A percentile compares a stretch with the other conserved stretches of the same genome.
These are phyloP conservation scores for Elaphomyces granulatus DNA, from an alignment of 495 filamentous ascomycete genomes.

Conservation along the genomic window DNA sequence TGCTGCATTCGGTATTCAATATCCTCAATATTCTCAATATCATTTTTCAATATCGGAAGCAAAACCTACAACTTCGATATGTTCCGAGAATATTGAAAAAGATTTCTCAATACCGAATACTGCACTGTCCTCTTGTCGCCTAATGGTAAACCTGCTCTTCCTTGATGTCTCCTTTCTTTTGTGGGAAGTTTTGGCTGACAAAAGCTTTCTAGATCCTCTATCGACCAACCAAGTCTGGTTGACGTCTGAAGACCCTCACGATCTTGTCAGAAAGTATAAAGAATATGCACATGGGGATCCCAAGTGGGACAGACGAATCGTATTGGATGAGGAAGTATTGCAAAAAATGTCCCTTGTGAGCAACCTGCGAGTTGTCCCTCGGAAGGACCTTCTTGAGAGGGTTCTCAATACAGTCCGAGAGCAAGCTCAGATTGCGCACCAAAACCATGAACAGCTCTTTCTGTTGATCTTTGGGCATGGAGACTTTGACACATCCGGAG, in stretches of 20 bases:
- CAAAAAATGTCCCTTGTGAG: not conserved
- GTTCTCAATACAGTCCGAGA: constrained; percentile 2
- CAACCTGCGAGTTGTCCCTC: constrained; percentile 2
- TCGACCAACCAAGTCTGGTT: constrained; percentile 8
- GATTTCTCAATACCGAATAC: no score
- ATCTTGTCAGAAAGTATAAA: constrained; percentile 7
- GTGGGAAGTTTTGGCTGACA: not conserved
- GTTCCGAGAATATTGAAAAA: no score
- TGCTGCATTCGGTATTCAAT: no score
- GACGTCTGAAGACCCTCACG: constrained; percentile 2
- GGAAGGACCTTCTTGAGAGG: not conserved
- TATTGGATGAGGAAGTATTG: constrained; percentile 4
- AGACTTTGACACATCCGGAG: not conserved
- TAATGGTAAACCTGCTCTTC: no score
- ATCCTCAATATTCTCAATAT: no score
- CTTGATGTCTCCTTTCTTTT: not conserved
- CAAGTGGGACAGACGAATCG: constrained; percentile 5
- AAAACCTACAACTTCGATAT: no score
- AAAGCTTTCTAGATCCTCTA: not conserved
- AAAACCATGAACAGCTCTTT: constrained; percentile 3
- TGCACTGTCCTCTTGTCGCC: not conserved
- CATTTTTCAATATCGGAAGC: no score
- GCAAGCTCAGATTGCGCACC: constrained; percentile 1
- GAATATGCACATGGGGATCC: constrained; percentile 8
- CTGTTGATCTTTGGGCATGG: constrained; percentile 7